phyloP scores from a whole-genome alignment of 2,329 filamentous ascomycete genomes.

The Trichoderma arundinaceum region DNA sequence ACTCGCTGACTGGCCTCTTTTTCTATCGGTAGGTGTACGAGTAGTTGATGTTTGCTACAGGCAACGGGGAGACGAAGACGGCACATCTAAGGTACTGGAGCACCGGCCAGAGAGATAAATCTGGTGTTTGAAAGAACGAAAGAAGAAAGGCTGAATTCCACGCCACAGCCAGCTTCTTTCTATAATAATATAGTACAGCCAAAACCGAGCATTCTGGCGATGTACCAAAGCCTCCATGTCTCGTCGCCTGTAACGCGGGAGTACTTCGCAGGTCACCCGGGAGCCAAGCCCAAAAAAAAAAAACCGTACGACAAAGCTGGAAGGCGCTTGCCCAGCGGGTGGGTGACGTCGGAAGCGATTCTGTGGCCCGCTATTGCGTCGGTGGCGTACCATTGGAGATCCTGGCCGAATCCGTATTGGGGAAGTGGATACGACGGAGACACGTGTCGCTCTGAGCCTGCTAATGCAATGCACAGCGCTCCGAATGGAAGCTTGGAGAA shows the following conservation, averaged over 20 bases:
- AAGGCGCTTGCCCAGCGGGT: constrained; percentile 13
- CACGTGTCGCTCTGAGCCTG: constrained; percentile 37
- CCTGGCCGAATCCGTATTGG: constrained; percentile 41
- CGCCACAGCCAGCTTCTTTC: neutral
- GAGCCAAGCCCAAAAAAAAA: neutral
- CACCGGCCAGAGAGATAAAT: too few relatives aligned
- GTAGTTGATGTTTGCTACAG: neutral
- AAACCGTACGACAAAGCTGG: constrained; percentile 3
- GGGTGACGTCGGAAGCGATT: constrained; percentile 29
- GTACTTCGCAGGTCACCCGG: too few relatives aligned
- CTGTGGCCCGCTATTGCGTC: constrained; percentile 37
- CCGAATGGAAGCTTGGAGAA: constrained; percentile 3
- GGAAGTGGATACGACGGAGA: constrained; percentile 35
- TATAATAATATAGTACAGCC: neutral
- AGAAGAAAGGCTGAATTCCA: neutral
- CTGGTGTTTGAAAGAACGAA: neutral
- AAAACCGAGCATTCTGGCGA: too few relatives aligned
- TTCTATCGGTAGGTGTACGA: neutral
- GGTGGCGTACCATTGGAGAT: constrained; percentile 41
- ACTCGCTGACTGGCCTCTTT: neutral
- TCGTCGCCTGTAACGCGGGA: too few relatives aligned
- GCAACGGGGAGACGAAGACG: neutral
- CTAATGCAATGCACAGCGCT: constrained; percentile 32
- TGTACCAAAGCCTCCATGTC: too few relatives aligned
- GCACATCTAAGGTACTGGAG: neutral